A percentile compares a stretch with the other conserved stretches of the same genome.
phyloP scores from a whole-genome alignment of 139 green algal species.

The Deuterostichococcus epilithicus region DNA sequence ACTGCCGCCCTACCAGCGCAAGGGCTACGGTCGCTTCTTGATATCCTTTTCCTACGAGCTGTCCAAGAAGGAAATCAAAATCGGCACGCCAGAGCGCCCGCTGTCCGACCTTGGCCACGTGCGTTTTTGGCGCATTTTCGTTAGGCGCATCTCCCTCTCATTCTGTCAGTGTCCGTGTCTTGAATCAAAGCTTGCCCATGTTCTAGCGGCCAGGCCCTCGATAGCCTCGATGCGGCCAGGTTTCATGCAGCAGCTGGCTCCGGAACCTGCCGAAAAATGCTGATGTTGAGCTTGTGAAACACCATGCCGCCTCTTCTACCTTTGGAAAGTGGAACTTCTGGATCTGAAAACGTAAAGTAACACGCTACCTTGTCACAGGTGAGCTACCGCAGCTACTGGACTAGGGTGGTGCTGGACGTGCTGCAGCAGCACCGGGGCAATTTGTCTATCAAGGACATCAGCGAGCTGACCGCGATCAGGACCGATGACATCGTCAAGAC shows the following conservation, averaged over 20 bases:
- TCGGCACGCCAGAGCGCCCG: slow-evolving; percentile 91
- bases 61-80: slow-evolving; percentile 90
- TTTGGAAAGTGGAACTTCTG: no score
- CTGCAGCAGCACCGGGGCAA: slow-evolving; percentile 64
- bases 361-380: slow-evolving; percentile 52
- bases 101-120: slow-evolving; percentile 92
- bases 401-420: slow-evolving; percentile 74
- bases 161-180: no score
- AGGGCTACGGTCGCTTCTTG: slow-evolving; percentile 97
- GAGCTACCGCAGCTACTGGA: slow-evolving; percentile 96
- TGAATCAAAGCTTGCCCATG: no score
- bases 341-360: no score
- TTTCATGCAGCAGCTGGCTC: no score
- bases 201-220: no score
- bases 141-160: no score
- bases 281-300: no score
- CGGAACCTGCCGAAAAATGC: no score
- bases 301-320: no score
- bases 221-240: no score
- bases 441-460: slow-evolving; percentile 92
- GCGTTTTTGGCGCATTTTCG: slow-evolving; percentile 14
- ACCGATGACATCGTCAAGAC: slow-evolving; percentile 93
- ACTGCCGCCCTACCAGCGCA: slow-evolving; percentile 95
- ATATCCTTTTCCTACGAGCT: slow-evolving; percentile 98
- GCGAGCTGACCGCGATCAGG: slow-evolving; percentile 84